phyloP scores from a whole-genome alignment of 768 basidiomycete species.

The Nevesoporus exiguus region DNA sequence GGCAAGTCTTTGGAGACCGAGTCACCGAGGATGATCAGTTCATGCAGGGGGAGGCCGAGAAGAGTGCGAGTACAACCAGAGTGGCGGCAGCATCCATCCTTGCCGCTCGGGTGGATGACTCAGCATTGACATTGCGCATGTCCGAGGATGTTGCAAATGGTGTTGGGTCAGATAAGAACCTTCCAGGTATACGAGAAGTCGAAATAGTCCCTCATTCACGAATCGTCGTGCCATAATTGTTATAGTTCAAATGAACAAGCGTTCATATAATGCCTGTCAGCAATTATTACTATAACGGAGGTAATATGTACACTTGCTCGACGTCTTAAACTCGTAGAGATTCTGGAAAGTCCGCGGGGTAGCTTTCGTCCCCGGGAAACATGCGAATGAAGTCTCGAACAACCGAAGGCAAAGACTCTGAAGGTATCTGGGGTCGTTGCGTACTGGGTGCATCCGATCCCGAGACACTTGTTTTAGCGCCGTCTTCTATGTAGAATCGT shows the following conservation, averaged over 20 bases:
- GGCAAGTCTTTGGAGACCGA: constrained; percentile 45
- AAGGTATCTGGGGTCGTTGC: background rate
- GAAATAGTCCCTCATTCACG: constrained; percentile 13
- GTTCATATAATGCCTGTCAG: background rate
- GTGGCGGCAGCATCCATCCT: constrained; percentile 14
- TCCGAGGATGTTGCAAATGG: constrained; percentile 16
- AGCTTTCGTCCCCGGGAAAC: constrained; percentile 34
- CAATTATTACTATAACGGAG: background rate
- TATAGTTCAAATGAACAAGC: background rate
- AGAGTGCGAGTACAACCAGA: constrained; percentile 11
- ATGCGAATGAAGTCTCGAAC: constrained; percentile 32
- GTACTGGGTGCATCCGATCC: background rate
- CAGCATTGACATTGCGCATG: constrained; percentile 24
- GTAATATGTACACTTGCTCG: background rate
- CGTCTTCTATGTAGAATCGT: constrained; percentile 10
- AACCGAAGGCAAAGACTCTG: constrained; percentile 25
- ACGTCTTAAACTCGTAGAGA: constrained; percentile 21
- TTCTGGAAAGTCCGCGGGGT: constrained; percentile 33
- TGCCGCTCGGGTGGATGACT: constrained; percentile 16
- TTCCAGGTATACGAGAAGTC: constrained; percentile 10
- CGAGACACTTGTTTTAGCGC: constrained; percentile 2
- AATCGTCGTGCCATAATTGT: constrained; percentile 2
- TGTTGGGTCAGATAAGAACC: constrained; percentile 18
- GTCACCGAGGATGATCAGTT: constrained; percentile 23
- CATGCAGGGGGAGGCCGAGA: constrained; percentile 14